Percentiles rank a stretch among this genome's conserved stretches.
phyloP scores from a whole-genome alignment of 2,329 filamentous ascomycete genomes.

The Cryoendolithus antarcticus region DNA sequence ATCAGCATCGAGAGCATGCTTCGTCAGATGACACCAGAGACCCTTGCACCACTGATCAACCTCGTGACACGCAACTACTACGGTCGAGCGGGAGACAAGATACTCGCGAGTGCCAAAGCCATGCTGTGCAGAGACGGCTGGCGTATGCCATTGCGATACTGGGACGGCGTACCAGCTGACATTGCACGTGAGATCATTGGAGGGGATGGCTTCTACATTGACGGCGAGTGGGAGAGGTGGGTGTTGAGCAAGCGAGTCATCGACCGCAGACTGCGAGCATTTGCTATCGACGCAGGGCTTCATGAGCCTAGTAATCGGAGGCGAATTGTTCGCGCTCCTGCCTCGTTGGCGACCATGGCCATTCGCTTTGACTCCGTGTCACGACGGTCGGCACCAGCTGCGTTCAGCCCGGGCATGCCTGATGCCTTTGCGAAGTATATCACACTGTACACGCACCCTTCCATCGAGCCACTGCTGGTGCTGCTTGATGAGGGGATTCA shows the following conservation, averaged over 20 bases:
- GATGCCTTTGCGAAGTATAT: slow-evolving; percentile 38
- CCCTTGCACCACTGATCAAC: slow-evolving; percentile 37
- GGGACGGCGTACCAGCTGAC: slow-evolving; percentile 47
- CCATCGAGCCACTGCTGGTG: slow-evolving; percentile 43
- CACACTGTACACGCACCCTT: slow-evolving; percentile 39
- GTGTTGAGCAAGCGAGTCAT: slow-evolving; percentile 42
- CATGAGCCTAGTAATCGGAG: slow-evolving; percentile 31
- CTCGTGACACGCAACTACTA: slow-evolving; percentile 46
- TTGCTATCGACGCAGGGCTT: slow-evolving; percentile 36
- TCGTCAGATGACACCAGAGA: slow-evolving; percentile 41
- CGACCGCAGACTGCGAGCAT: slow-evolving; percentile 36
- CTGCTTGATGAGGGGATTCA: slow-evolving; percentile 48
- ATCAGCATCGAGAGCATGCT: slow-evolving; percentile 42
- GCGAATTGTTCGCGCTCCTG: slow-evolving; percentile 34
- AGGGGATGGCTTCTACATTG: slow-evolving; percentile 46
- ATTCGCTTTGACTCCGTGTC: slow-evolving; percentile 42
- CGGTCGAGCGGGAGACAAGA: slow-evolving; percentile 41
- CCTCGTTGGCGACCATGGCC: slow-evolving; percentile 36
- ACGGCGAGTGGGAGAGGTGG: slow-evolving; percentile 47
- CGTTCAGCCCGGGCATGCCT: slow-evolving; percentile 20
- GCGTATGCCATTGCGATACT: slow-evolving; percentile 42
- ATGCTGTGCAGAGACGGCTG: slow-evolving; percentile 46
- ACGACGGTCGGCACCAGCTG: slow-evolving; percentile 22
- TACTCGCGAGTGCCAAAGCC: slow-evolving; percentile 44
- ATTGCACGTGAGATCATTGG: slow-evolving; percentile 47